Conservation (phyloP, 768 basidiomycete genomes). For the Symmetrospora coprosmae region DNA sequence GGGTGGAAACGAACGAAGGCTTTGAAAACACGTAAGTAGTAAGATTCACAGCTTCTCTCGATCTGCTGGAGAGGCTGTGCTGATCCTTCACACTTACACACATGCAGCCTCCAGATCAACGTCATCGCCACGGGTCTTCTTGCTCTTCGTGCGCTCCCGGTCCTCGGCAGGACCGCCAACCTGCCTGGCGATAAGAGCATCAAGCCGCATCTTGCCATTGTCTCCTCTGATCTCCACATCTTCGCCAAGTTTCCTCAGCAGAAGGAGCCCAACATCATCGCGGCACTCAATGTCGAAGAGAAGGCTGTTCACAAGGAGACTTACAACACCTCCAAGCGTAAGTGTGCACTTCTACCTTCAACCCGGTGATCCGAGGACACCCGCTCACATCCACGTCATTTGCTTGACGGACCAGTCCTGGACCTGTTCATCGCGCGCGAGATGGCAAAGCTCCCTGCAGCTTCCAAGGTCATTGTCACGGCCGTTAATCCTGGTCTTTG, state of each 20-base stretch:
- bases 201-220: not conserved
- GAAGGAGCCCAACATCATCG: not conserved
- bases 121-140: constrained; percentile 1
- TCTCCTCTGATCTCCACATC: not conserved
- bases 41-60: too few species aligned
- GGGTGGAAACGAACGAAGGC: too few species aligned
- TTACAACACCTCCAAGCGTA: not conserved
- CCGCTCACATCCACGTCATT: not conserved
- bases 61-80: too few species aligned
- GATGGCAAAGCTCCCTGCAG: not conserved
- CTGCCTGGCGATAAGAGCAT: not conserved
- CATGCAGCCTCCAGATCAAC: constrained; percentile 5
- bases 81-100: not conserved
- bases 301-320: not conserved
- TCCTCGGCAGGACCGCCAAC: not conserved
- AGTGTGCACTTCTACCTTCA: not conserved
- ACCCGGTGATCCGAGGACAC: not conserved
- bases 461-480: not conserved
- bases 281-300: not conserved
- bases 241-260: not conserved
- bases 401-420: not conserved
- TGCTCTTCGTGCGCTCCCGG: not conserved
- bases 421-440: not conserved
- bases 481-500: not conserved
- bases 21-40: too few species aligned